Evolutionary conservation across 2,329 filamentous ascomycete species (phyloP).

Genomic region (Penicillium sp.): DNA sequence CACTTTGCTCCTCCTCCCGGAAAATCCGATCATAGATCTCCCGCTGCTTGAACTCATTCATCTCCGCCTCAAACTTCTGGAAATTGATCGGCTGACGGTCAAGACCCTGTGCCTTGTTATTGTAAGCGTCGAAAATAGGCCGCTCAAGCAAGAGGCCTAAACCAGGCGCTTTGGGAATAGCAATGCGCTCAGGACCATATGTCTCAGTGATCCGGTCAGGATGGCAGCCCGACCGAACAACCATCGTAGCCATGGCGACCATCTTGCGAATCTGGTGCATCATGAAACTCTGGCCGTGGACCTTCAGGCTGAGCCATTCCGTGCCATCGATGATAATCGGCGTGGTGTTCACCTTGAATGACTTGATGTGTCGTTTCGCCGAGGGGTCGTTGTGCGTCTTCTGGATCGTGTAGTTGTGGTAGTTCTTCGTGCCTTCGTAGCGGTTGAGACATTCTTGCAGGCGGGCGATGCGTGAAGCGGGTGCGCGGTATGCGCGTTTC

Average conservation of each 20-base stretch:
- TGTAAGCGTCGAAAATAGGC: slow-evolving; percentile 89
- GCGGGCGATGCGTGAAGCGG: slow-evolving; percentile 65
- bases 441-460: slow-evolving; percentile 71
- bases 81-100: slow-evolving; percentile 74
- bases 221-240: slow-evolving; percentile 79
- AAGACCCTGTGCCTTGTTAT: slow-evolving; percentile 65
- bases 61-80: slow-evolving; percentile 69
- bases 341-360: slow-evolving; percentile 72
- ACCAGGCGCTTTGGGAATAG: slow-evolving; percentile 90
- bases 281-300: slow-evolving; percentile 99
- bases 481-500: slow-evolving; percentile 81
- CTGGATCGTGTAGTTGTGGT: slow-evolving; percentile 96
- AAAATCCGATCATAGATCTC: slow-evolving; percentile 94
- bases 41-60: slow-evolving; percentile 84
- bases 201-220: slow-evolving; percentile 68
- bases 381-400: slow-evolving; percentile 79
- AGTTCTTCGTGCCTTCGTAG: slow-evolving; percentile 85
- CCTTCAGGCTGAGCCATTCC: slow-evolving; percentile 92
- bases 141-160: slow-evolving; percentile 84
- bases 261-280: slow-evolving; percentile 99
- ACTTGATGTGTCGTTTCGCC: slow-evolving; percentile 86
- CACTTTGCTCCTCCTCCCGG: slow-evolving; percentile 80
- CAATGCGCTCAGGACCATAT: slow-evolving; percentile 70
- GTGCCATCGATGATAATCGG: slow-evolving; percentile 86
- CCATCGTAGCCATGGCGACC: slow-evolving; percentile 85